A percentile compares a stretch with the other conserved stretches of the same genome.
Evolutionary conservation across 768 basidiomycete species (phyloP).

Genomic region (Mycena leptocephala): DNA sequence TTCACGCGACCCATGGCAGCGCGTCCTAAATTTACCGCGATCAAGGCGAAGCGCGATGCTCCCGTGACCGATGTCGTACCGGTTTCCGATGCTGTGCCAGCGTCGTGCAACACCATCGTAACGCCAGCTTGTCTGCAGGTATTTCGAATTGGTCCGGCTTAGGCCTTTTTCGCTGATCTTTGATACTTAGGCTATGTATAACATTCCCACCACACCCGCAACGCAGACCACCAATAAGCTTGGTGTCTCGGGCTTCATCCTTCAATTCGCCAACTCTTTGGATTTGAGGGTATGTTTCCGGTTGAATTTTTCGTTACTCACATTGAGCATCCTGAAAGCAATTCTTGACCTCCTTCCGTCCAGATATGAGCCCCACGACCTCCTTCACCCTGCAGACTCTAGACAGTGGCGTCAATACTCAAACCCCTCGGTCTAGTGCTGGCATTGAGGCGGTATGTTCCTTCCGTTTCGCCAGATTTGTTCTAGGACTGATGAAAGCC

Average conservation of each 20-base stretch:
- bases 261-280: constrained; percentile 7
- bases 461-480: neutral
- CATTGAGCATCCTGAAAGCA: constrained; percentile 32
- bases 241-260: constrained; percentile 41
- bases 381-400: constrained; percentile 53
- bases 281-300: constrained; percentile 2
- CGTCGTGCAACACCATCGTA: constrained; percentile 34
- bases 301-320: constrained; percentile 35
- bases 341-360: constrained; percentile 45
- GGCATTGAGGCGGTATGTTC: constrained; percentile 49
- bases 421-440: constrained; percentile 43
- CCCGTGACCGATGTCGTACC: neutral
- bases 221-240: constrained; percentile 37
- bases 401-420: constrained; percentile 54
- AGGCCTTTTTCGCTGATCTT: neutral
- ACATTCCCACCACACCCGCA: constrained; percentile 39
- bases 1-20: constrained; percentile 24
- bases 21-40: constrained; percentile 8
- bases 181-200: constrained; percentile 38
- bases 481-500: too few species aligned
- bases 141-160: neutral
- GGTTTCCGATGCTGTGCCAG: constrained; percentile 30
- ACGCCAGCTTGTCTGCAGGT: constrained; percentile 42
- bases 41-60: neutral
- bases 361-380: constrained; percentile 49